phyloP scores from a whole-genome alignment of 2,329 filamentous ascomycete genomes.

The Pyricularia pennisetigena region DNA sequence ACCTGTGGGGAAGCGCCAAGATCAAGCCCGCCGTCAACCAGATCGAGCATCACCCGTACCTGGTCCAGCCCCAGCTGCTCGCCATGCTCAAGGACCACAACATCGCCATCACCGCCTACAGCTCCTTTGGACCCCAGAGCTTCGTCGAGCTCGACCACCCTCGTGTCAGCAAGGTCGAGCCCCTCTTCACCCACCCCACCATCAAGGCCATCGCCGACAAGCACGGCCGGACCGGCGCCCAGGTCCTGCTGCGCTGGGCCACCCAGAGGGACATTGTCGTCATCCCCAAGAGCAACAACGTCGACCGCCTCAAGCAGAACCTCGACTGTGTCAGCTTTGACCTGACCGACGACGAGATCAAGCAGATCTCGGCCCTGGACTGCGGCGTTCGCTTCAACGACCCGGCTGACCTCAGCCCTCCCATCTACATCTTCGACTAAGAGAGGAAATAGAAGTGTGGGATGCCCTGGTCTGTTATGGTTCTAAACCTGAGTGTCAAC shows the following conservation, averaged over 20 bases:
- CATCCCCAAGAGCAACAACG: constrained; percentile 59
- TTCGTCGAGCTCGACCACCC: constrained; percentile 60
- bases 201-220: constrained; percentile 58
- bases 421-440: constrained; percentile 9
- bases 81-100: constrained; percentile 44
- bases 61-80: constrained; percentile 47
- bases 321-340: constrained; percentile 46
- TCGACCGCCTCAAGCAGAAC: constrained; percentile 39
- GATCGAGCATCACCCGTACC: constrained; percentile 62
- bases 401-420: constrained; percentile 19
- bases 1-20: constrained; percentile 35
- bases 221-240: constrained; percentile 62
- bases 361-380: constrained; percentile 43
- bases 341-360: constrained; percentile 40
- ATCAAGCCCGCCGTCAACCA: constrained; percentile 44
- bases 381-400: constrained; percentile 50
- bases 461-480: neutral
- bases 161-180: constrained; percentile 43
- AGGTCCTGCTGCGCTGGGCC: constrained; percentile 78
- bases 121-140: constrained; percentile 51
- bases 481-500: neutral
- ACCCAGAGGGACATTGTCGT: constrained; percentile 73
- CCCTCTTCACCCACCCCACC: constrained; percentile 23
- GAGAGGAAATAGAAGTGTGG: neutral
- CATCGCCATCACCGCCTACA: constrained; percentile 55